Conservation (phyloP, 2,329 filamentous ascomycete genomes). For the Apiospora rasikravindrae region DNA sequence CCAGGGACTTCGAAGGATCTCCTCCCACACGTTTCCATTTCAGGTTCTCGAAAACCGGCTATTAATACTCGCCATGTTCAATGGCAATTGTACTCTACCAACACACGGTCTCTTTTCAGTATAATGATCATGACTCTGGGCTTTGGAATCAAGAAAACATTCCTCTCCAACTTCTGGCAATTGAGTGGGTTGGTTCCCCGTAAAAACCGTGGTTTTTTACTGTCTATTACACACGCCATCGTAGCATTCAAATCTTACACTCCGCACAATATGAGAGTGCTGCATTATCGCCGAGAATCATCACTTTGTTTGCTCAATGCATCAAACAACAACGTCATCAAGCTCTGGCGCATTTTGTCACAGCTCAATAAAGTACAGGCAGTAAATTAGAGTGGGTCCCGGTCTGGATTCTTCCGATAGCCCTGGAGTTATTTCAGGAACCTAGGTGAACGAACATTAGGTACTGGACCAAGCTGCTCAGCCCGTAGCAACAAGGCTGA, state of each 20-base stretch:
- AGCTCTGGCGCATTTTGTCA: neutral
- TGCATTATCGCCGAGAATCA: neutral
- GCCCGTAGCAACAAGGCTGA: neutral
- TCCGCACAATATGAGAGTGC: neutral
- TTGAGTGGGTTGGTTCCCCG: neutral
- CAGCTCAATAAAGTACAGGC: neutral
- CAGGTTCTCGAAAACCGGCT: neutral
- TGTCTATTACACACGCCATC: neutral
- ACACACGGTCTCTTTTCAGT: neutral
- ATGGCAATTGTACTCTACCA: slow-evolving; percentile 8
- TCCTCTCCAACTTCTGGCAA: neutral
- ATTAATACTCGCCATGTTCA: neutral
- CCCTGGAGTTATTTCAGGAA: slow-evolving; percentile 2
- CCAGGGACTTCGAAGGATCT: neutral
- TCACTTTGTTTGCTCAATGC: neutral
- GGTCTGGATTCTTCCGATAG: slow-evolving; percentile 2
- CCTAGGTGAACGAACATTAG: neutral
- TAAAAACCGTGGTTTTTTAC: neutral
- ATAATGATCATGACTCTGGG: neutral
- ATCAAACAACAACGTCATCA: neutral
- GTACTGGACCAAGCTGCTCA: neutral
- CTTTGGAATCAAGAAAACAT: slow-evolving; percentile 1
- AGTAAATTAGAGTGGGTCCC: neutral
- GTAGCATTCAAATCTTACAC: neutral
- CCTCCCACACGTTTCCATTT: neutral